These are phyloP conservation scores for Candida gorgasii DNA, from an alignment of 805 yeast species.

Conservation along the genomic window DNA sequence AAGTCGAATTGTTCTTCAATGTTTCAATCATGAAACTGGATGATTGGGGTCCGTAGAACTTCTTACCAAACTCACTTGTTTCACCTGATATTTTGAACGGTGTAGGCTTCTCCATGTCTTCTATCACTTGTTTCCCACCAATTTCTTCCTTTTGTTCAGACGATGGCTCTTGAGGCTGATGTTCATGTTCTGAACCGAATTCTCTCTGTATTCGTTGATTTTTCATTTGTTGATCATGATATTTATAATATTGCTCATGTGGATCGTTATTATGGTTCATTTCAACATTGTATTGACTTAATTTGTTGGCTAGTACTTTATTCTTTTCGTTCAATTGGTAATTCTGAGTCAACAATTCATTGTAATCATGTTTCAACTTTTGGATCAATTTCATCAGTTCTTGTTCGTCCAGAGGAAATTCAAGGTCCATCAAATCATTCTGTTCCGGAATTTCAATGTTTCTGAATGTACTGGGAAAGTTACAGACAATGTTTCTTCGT, in stretches of 20 bases:
- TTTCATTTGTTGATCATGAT: slow-evolving; percentile 2
- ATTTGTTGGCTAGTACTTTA: slow-evolving; percentile 12
- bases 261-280: slow-evolving; percentile 8
- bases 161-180: not conserved
- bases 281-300: slow-evolving; percentile 11
- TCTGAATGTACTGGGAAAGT: slow-evolving; percentile 48
- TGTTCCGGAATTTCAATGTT: slow-evolving; percentile 35
- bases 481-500: slow-evolving; percentile 38
- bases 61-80: slow-evolving; percentile 40
- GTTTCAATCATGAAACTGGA: slow-evolving; percentile 47
- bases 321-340: slow-evolving; percentile 18
- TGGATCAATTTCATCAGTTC: slow-evolving; percentile 12
- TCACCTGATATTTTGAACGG: slow-evolving; percentile 30
- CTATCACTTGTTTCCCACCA: not conserved
- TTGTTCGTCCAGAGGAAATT: slow-evolving; percentile 3
- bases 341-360: slow-evolving; percentile 21
- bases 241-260: not conserved
- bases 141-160: not conserved
- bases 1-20: slow-evolving; percentile 17
- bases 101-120: slow-evolving; percentile 2
- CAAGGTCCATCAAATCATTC: slow-evolving; percentile 4
- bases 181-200: not conserved
- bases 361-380: slow-evolving; percentile 22
- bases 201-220: not conserved
- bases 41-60: slow-evolving; percentile 55